Base-by-base conservation (phyloP, 2,329 filamentous ascomycete genomes). In the Rhynchosporium secalis region DNA sequence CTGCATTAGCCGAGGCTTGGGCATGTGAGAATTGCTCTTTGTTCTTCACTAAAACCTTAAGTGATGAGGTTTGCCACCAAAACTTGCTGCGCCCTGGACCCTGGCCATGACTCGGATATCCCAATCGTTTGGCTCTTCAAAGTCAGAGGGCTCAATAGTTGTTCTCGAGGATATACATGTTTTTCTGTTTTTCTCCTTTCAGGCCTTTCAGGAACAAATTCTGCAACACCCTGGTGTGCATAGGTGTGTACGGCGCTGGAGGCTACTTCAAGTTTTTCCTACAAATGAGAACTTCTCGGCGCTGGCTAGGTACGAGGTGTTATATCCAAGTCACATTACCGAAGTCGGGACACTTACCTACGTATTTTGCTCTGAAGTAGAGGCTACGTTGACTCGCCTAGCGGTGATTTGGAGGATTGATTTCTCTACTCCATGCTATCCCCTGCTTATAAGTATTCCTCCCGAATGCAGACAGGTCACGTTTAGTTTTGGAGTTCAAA, bases 1-100 rank as follows among this genome's bases (percentile, higher is more conserved):
- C 56, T 48, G 43, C 56, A 58, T 59, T 45, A 59, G 57, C 57
- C 46, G 33, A 43, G 46, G 57, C 29, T 15, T 33, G 28, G 47
- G 46, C 15, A 36, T 31, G 51, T 58, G 51, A 43, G 36, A 52
- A 29, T 33, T 20, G 13, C 20, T 40, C 43, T 56, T 12, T 28
- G 45, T 56, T 29, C 52, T 56, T 20, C 20, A 20, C 20, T 20
- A 20, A 20, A 20, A 20, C 20, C 20, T 20, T 20, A 1, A 1
- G 20, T 20, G 20, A 20, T 20, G 20, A 36, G 33, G 33, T 40
- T 56, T 40, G 28, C 33, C 33, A 13, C n/a, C 26, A 41, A 0
- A 1, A 0, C 10, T 20, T 40, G 10, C 4, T 10, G 20, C 26
- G 3, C 3, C 10, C 26, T 9, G 33, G 33, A 8, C 43, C 13